Evolutionary conservation across 1,284 basidiomycete genomes (phyloP).

Genomic region (Ceratobasidium sp.): DNA sequence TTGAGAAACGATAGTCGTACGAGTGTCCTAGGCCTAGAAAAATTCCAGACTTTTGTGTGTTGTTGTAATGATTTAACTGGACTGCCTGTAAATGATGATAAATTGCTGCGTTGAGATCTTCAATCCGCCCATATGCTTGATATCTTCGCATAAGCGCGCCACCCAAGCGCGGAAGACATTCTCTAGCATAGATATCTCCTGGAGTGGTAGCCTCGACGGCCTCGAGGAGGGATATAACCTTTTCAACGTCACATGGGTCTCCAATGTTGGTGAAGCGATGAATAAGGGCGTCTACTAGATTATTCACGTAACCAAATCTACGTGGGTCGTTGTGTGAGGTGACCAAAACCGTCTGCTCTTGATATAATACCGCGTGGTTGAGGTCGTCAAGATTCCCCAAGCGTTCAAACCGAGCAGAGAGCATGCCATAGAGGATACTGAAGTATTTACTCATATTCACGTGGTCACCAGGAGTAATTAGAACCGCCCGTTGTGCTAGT

Average conservation of each 20-base stretch:
- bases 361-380: conserved; percentile 17
- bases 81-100: no score
- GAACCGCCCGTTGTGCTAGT: background rate
- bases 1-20: no score
- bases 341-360: background rate
- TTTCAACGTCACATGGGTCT: background rate
- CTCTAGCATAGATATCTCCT: background rate
- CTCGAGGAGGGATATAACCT: background rate
- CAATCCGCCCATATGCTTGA: background rate
- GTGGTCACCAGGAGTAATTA: background rate
- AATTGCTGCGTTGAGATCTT: background rate
- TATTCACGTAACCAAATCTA: background rate
- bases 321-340: background rate
- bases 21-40: no score
- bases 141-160: no score
- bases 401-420: background rate
- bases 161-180: no score
- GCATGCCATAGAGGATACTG: conserved; percentile 5
- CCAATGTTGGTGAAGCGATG: no score
- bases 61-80: no score
- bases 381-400: conserved; percentile 10
- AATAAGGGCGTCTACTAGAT: background rate
- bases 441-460: background rate
- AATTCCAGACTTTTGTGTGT: no score
- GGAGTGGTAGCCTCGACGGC: background rate